phyloP scores from a whole-genome alignment of 371 early-diverging fungal species.

The Blastocladiella emersonii region DNA sequence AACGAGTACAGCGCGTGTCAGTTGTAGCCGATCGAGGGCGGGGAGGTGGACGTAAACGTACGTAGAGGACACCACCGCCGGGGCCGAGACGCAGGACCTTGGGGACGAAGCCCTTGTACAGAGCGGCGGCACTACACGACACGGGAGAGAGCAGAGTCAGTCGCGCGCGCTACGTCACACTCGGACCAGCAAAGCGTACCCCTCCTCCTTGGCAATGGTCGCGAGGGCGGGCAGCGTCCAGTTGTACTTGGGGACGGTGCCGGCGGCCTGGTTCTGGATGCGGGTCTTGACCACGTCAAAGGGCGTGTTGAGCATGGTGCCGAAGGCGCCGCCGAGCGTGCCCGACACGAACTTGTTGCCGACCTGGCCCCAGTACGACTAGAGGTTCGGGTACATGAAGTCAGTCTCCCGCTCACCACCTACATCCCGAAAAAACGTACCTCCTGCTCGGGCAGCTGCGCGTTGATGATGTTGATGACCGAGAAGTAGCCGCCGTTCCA shows the following conservation, averaged over 20 bases:
- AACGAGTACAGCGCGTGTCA: not conserved
- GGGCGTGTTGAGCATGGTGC: constrained; percentile 88
- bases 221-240: constrained; percentile 75
- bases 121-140: constrained; percentile 43
- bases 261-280: constrained; percentile 68
- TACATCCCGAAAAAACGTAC: constrained; percentile 7
- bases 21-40: not conserved
- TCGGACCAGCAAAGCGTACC: constrained; percentile 42
- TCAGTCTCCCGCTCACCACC: not conserved
- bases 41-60: not conserved
- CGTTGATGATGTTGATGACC: constrained; percentile 58
- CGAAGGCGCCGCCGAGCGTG: constrained; percentile 85
- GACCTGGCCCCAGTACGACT: constrained; percentile 54
- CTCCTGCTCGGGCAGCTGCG: not conserved
- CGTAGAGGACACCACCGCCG: constrained; percentile 46
- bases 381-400: constrained; percentile 6
- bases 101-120: constrained; percentile 92
- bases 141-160: no score
- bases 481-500: constrained; percentile 72
- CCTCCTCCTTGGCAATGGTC: constrained; percentile 85
- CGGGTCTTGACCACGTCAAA: constrained; percentile 96
- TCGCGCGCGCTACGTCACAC: no score
- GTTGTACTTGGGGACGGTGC: constrained; percentile 54
- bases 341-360: constrained; percentile 84
- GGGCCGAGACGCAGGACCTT: constrained; percentile 96